Evolutionary conservation across 345 rosid species (phyloP), one percentile per base, ranked within the genome.

Genomic region (Hypericum androsaemum): DNA sequence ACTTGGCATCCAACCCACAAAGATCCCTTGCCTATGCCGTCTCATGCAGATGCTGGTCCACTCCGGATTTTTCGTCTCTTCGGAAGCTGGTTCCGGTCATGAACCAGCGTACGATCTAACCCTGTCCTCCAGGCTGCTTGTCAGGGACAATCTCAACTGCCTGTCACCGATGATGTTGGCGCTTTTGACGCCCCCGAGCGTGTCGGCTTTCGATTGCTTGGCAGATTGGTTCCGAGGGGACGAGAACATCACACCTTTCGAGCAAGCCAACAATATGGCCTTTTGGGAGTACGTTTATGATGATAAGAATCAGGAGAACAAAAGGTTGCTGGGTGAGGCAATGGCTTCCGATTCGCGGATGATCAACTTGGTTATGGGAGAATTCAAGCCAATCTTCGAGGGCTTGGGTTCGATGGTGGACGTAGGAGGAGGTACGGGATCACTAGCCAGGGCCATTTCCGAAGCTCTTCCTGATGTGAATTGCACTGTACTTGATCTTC

Each of bases 371-470:
- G 66, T 76, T n/a, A 43, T 73, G n/a, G 53, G 53, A 39, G 79
- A 76, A 10, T 64, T 61, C 35, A 61, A 62, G 36, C 63, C 61
- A 8, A 62, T 71, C 22, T 76, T 79, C 0, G 70, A 73, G 28
- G 77, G 75, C 12, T 37, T 76, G 60, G 47, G 5, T 12, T 70
- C 81, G 15, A 2, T 76, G 42, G 74, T 74, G 14, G 82, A 80
- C 43, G 82, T 74, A 5, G 80, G 79, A 0, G 82, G 81, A 7
- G 76, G 85, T 1, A 80, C 68, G 0, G 78, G 85, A 38, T 41
- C 66, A 1, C 49, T 71, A 9, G 65, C 79, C 17, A 66, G 62
- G 68, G 54, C 57, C 46, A 39, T 80, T 35, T 53, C 74, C 12
- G 58, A 70, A 43, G 63, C 52, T 6, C 64, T 50, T n/a, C 82